Conservation (phyloP, 1,284 basidiomycete genomes). For the Leccinum fallax region DNA sequence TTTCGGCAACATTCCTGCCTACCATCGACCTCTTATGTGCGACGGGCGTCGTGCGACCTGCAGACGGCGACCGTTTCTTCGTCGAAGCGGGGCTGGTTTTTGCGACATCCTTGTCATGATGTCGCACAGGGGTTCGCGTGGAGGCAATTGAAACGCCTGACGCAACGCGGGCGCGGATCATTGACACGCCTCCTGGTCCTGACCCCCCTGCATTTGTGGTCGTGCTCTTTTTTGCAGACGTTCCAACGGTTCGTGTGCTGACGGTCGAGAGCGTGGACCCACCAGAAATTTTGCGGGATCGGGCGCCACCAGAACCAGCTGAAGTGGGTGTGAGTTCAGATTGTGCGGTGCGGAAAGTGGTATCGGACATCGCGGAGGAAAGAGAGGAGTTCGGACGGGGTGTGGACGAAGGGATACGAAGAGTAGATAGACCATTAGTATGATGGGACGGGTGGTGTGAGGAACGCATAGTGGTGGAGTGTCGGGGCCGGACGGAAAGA, state of each 20-base stretch:
- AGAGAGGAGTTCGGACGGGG: slow-evolving; percentile 47
- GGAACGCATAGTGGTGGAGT: slow-evolving; percentile 21
- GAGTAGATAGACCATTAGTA: slow-evolving; percentile 31
- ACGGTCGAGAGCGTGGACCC: slow-evolving; percentile 44
- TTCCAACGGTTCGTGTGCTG: slow-evolving; percentile 41
- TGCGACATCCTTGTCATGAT: slow-evolving; percentile 24
- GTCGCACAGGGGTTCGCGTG: slow-evolving; percentile 27
- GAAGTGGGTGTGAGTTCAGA: slow-evolving; percentile 43
- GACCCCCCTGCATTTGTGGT: slow-evolving; percentile 2
- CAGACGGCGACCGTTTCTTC: slow-evolving; percentile 25
- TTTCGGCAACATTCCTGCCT: slow-evolving; percentile 20
- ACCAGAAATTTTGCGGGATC: slow-evolving; percentile 46
- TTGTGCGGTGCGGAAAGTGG: slow-evolving; percentile 60
- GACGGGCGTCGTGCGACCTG: slow-evolving; percentile 31
- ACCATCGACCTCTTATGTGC: slow-evolving; percentile 19
- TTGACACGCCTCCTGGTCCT: slow-evolving; percentile 13
- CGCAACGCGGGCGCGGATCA: slow-evolving; percentile 23
- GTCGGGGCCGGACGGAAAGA: slow-evolving; percentile 25
- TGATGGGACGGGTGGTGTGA: slow-evolving; percentile 27
- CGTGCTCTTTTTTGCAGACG: slow-evolving; percentile 21
- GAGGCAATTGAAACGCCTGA: slow-evolving; percentile 35
- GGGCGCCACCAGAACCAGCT: slow-evolving; percentile 26
- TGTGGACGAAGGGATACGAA: slow-evolving; percentile 39
- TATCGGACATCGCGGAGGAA: slow-evolving; percentile 53
- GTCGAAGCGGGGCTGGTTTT: slow-evolving; percentile 28